Evolutionary conservation across 2,329 filamentous ascomycete species (phyloP).

Genomic region (Atkinsonella texensis): DNA sequence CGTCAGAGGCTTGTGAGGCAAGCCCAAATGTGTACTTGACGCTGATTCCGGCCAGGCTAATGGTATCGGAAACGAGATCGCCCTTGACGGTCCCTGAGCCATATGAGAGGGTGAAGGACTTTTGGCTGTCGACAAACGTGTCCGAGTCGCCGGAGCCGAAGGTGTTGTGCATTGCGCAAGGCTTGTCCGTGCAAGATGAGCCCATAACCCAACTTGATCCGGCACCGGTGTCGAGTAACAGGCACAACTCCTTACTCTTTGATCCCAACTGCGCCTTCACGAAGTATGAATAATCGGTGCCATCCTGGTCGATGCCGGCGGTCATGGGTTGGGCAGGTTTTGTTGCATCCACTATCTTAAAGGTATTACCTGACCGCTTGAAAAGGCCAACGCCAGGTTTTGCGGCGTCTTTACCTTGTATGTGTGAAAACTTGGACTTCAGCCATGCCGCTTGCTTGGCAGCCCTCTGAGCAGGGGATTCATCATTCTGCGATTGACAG

Average conservation of each 20-base stretch:
- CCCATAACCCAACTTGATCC: constrained; percentile 79
- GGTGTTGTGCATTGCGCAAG: constrained; percentile 58
- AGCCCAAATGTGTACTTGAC: constrained; percentile 59
- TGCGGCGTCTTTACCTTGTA: not conserved
- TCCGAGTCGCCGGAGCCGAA: constrained; percentile 57
- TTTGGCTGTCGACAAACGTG: constrained; percentile 41
- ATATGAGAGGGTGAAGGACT: constrained; percentile 57
- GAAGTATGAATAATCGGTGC: constrained; percentile 56
- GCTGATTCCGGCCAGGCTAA: constrained; percentile 54
- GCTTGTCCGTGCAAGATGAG: constrained; percentile 48
- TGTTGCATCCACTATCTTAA: constrained; percentile 33
- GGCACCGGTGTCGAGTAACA: constrained; percentile 56
- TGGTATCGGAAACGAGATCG: constrained; percentile 49
- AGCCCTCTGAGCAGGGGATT: constrained; percentile 3
- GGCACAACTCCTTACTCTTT: constrained; percentile 38
- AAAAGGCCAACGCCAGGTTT: not conserved
- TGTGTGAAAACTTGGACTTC: constrained; percentile 7
- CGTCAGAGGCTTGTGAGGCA: constrained; percentile 55
- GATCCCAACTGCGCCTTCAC: constrained; percentile 45
- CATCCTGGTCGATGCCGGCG: constrained; percentile 49
- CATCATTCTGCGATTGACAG: not conserved
- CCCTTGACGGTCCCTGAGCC: constrained; percentile 67
- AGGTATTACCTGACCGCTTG: constrained; percentile 32
- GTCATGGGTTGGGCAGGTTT: constrained; percentile 34
- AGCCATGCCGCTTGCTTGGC: constrained; percentile 10